A percentile compares a stretch with the other conserved stretches of the same genome.
Evolutionary conservation across 2,329 filamentous ascomycete genomes (phyloP).

Genomic region (Daldinia sp.): DNA sequence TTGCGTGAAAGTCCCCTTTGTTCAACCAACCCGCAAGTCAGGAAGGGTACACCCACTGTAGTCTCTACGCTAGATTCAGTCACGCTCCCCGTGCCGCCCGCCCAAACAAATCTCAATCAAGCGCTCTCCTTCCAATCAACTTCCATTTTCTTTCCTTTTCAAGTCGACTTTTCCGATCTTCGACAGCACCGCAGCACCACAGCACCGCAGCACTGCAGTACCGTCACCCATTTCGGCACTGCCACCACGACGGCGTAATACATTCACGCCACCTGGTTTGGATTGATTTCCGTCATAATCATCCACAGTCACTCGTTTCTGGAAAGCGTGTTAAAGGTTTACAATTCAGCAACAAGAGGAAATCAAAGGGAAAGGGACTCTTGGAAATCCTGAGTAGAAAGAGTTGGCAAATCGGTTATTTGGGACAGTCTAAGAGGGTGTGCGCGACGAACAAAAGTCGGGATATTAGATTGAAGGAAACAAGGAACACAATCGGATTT

Average conservation of each 20-base stretch:
- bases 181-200: too few species aligned
- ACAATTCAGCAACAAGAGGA: conserved; percentile 11
- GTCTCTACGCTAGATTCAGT: conserved; percentile 11
- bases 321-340: conserved; percentile 34
- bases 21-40: conserved; percentile 16
- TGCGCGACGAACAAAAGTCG: conserved; percentile 10
- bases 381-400: conserved; percentile 8
- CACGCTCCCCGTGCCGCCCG: conserved; percentile 29
- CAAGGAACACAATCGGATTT: background rate
- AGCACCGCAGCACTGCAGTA: too few species aligned
- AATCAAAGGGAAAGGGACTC: conserved; percentile 1
- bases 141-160: conserved; percentile 21
- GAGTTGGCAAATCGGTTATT: conserved; percentile 16
- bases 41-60: background rate
- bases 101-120: conserved; percentile 24
- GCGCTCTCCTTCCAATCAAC: conserved; percentile 26
- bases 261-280: conserved; percentile 28
- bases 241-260: conserved; percentile 30
- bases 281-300: conserved; percentile 14
- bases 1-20: conserved; percentile 18
- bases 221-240: conserved; percentile 35
- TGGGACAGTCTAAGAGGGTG: background rate
- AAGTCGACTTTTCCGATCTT: conserved; percentile 32
- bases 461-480: background rate
- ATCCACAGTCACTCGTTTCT: conserved; percentile 43